Base-by-base conservation (phyloP, 2,329 filamentous ascomycete species). In the Nectriaceae sp. region DNA sequence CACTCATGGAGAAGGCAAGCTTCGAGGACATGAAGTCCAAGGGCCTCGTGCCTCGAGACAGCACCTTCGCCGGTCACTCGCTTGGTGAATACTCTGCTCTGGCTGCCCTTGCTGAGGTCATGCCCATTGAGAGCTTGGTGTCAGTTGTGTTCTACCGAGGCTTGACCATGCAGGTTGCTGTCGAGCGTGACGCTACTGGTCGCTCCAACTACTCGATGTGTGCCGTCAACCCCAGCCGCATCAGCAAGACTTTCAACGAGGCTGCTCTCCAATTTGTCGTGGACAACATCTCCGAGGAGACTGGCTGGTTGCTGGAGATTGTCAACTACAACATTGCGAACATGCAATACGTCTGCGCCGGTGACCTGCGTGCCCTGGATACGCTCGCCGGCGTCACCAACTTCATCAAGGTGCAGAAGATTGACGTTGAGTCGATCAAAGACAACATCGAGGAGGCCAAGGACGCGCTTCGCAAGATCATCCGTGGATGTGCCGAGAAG, bases 131-230 rank as follows among this genome's bases (percentile, higher is more conserved):
- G 78, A 94, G 88, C 61, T 79, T 99, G 70, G 94, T 99, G 2
- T 97, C 94, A 0, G 94, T 99, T 40, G 95, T 99, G 46, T 99
- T 99, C 82, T 99, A 99, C 78, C 91, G 94, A 71, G 94, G 94
- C 65, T 78, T 99, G 65, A 99, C 94, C 19, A 99, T 99, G 94
- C 94, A 99, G 75, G 94, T 99, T 40, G 94, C 94, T 20, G 94
- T 99, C 56, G 94, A 97, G 77, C 91, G 94, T 68, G 94, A 99
- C 70, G 92, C 87, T 50, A 78, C 84, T 56, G 94, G 94, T 31
- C 89, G 94, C 47, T 97, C 92, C 61, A 97, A 97, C 80, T 99
- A 99, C 79, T 92, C 89, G 54, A 99, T 99, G 94, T 97, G 93
- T 71, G 94, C 94, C 48, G 93, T 99, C 73, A 99, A 99, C 77